Percentiles rank a stretch among this genome's conserved stretches.
phyloP scores from a whole-genome alignment of 2,329 filamentous ascomycete genomes.

The Paraconiothyrium brasiliense region DNA sequence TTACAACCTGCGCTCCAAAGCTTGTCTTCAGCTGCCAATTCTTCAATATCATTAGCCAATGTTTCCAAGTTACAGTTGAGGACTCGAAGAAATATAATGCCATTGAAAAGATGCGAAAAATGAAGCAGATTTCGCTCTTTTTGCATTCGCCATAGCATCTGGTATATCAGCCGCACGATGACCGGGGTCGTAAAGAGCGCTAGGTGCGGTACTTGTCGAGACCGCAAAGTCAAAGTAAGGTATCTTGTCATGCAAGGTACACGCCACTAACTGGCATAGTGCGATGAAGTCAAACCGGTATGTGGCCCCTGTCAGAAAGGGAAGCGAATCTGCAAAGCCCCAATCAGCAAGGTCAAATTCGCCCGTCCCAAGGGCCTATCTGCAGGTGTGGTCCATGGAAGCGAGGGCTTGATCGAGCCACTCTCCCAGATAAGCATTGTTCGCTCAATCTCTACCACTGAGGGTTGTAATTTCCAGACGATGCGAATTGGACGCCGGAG shows the following conservation, averaged over 20 bases:
- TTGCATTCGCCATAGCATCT: neutral
- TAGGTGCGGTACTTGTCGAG: slow-evolving; percentile 20
- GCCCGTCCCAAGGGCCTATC: slow-evolving; percentile 9
- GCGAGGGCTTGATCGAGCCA: neutral
- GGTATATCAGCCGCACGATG: slow-evolving; percentile 7
- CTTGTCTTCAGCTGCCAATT: neutral
- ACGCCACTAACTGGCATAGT: slow-evolving; percentile 13
- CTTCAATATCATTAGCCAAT: neutral
- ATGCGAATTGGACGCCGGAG: slow-evolving; percentile 8
- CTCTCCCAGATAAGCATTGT: slow-evolving; percentile 11
- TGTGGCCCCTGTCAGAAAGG: slow-evolving; percentile 21
- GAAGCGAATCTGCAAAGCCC: slow-evolving; percentile 16
- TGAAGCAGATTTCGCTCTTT: neutral
- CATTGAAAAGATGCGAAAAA: neutral
- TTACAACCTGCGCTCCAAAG: neutral
- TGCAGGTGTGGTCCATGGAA: neutral
- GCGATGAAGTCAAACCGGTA: slow-evolving; percentile 22
- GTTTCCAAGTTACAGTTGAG: neutral
- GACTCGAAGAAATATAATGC: neutral
- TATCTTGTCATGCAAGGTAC: neutral
- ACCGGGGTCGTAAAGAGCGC: slow-evolving; percentile 23
- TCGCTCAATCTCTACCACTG: slow-evolving; percentile 1
- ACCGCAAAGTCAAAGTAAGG: slow-evolving; percentile 21
- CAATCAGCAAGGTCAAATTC: slow-evolving; percentile 22
- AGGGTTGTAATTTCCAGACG: slow-evolving; percentile 17